Evolutionary conservation across 352 stramenopile species (phyloP).

Genomic region (Phytophthora nicotianae): DNA sequence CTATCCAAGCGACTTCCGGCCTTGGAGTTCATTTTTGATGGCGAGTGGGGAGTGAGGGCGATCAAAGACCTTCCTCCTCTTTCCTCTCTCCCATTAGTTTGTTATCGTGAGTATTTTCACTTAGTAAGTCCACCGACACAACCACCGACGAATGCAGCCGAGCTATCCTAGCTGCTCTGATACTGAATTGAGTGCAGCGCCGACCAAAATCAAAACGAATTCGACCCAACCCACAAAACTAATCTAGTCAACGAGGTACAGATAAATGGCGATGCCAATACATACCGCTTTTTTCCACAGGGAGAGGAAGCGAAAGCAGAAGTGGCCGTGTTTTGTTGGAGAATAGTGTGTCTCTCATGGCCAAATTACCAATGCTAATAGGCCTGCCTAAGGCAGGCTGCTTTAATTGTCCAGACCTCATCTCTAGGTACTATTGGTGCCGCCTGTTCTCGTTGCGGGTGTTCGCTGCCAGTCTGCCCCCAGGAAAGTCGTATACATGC

Average conservation of each 20-base stretch:
- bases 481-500: conserved; percentile 78
- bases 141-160: conserved; percentile 14
- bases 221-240: conserved; percentile 26
- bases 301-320: conserved; percentile 18
- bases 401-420: not conserved
- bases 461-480: conserved; percentile 64
- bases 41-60: conserved; percentile 21
- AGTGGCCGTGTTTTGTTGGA: conserved; percentile 5
- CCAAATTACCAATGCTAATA: too few relatives aligned
- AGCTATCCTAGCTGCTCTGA: conserved; percentile 20
- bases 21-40: conserved; percentile 36
- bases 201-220: conserved; percentile 33
- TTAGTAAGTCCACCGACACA: conserved; percentile 26
- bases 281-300: conserved; percentile 30
- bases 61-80: too few relatives aligned
- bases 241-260: conserved; percentile 33
- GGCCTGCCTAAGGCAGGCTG: not conserved
- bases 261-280: conserved; percentile 39
- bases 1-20: not conserved
- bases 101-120: conserved; percentile 44
- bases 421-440: conserved; percentile 1
- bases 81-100: conserved; percentile 22
- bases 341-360: not conserved
- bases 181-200: conserved; percentile 28
- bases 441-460: conserved; percentile 19